A percentile compares a stretch with the other conserved stretches of the same genome.
Conservation (phyloP, 257 asterid species). For the Primulina tabacum region DNA sequence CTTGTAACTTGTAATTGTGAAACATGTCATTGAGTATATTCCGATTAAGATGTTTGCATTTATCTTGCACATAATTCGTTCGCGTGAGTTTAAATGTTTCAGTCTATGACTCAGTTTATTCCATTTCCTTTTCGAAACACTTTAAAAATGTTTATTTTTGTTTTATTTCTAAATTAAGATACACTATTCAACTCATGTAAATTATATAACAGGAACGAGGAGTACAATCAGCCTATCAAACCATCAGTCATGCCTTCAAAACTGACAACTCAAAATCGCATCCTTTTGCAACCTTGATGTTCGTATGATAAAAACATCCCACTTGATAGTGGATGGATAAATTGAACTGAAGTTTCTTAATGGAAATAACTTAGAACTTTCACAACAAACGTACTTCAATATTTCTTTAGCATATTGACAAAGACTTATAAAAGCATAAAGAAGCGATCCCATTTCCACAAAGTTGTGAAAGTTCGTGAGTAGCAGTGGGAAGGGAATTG, state of each 20-base stretch:
- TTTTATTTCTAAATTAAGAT: background rate
- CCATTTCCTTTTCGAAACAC: background rate
- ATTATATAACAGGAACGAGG: background rate
- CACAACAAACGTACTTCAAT: too few species aligned
- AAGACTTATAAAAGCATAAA: background rate
- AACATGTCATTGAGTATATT: background rate
- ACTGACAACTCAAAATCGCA: background rate
- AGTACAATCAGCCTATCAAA: background rate
- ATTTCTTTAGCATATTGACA: background rate
- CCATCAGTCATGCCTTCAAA: too few species aligned
- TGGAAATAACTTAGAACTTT: background rate
- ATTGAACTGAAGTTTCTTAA: background rate
- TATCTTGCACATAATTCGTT: background rate
- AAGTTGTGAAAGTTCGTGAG: background rate
- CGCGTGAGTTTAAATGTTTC: background rate
- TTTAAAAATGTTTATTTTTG: background rate
- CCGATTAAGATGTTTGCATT: background rate
- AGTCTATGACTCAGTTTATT: background rate
- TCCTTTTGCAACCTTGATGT: background rate
- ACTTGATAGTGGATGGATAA: background rate
- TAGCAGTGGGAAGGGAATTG: background rate
- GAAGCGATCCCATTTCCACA: background rate
- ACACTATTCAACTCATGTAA: background rate
- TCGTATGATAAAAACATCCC: background rate
- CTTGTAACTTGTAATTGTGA: background rate